These are phyloP conservation scores for Talaromyces sp. DNA, from an alignment of 2,329 filamentous ascomycete species.

Conservation along the genomic window DNA sequence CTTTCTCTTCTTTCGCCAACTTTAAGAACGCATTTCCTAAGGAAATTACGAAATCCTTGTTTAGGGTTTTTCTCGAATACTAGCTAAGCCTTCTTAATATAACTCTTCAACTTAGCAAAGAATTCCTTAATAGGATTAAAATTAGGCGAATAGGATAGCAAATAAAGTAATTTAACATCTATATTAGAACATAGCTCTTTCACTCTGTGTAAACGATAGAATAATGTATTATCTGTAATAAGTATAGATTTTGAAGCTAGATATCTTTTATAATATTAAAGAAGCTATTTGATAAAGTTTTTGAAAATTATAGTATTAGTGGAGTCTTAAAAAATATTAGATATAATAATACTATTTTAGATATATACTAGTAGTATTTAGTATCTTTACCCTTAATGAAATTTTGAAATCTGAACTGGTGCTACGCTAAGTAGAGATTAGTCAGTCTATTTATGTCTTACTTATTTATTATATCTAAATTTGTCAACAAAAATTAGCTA, in stretches of 20 bases:
- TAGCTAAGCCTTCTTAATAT: too few species aligned
- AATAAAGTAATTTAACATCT: constrained; percentile 2
- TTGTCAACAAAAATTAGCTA: too few species aligned
- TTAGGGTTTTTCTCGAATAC: too few species aligned
- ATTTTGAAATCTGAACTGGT: constrained; percentile 18
- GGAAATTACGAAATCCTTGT: too few species aligned
- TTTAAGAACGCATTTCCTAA: too few species aligned
- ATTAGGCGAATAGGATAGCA: constrained; percentile 28
- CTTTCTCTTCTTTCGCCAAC: too few species aligned
- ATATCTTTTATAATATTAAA: constrained; percentile 17
- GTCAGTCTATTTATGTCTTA: constrained; percentile 31
- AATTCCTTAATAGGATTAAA: constrained; percentile 28
- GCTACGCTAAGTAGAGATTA: constrained; percentile 28
- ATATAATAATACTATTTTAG: constrained; percentile 25
- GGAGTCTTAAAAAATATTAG: too few species aligned
- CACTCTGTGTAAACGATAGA: too few species aligned
- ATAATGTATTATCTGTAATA: constrained; percentile 19
- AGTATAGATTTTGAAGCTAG: constrained; percentile 22
- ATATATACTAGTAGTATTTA: constrained; percentile 29
- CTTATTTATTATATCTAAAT: background rate
- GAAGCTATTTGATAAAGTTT: constrained; percentile 23
- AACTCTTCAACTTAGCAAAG: constrained; percentile 27
- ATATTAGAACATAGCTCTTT: too few species aligned
- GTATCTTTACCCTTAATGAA: constrained; percentile 16
- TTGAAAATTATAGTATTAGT: constrained; percentile 25